Evolutionary conservation across 345 rosid species (phyloP), one percentile per base, ranked within the genome.

Genomic region (Moricandia moricandioides): DNA sequence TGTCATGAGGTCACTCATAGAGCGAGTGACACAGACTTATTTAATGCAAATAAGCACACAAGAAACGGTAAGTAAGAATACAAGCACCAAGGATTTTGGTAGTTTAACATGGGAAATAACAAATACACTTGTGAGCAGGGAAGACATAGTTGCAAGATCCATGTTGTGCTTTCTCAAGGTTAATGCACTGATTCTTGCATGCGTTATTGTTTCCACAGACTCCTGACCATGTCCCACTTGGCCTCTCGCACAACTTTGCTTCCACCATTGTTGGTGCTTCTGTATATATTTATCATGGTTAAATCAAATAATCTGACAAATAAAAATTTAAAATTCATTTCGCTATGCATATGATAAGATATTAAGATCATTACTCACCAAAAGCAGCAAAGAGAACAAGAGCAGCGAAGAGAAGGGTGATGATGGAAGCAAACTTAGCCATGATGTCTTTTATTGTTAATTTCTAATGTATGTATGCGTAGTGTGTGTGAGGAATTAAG

Each of bases 121-220:
- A 59, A 3, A 59, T 59, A 17, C 74, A 70, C 45, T 59, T 70
- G 58, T 59, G 66, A 43, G 66, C 66, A 0, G 74, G 74, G 45
- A 70, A 70, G 13, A 70, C 66, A 43, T 70, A 59, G 74, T 70
- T 70, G 58, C 66, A 70, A 43, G 74, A 70, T 14, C 74, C 74
- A 70, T 70, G 74, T 43, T 5, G 29, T 40, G 74, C 74, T 29
- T 1, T 2, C 12, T 70, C 74, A 43, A 92, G 83, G 52, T 27
- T 75, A 59, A 87, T 76, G 66, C 74, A 70, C 58, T 70, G 66
- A 45, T 30, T 45, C 58, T 40, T 70, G 30, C 74, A 70, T 0
- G 66, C 45, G 0, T 17, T 17, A 12, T 2, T 70, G 58, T 45
- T 70, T 59, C 74, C 74, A 70, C 74, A 70, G 3, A 70, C 74